These are phyloP conservation scores for Rhodotorula graminis DNA, from an alignment of 768 basidiomycete species.

Conservation along the genomic window DNA sequence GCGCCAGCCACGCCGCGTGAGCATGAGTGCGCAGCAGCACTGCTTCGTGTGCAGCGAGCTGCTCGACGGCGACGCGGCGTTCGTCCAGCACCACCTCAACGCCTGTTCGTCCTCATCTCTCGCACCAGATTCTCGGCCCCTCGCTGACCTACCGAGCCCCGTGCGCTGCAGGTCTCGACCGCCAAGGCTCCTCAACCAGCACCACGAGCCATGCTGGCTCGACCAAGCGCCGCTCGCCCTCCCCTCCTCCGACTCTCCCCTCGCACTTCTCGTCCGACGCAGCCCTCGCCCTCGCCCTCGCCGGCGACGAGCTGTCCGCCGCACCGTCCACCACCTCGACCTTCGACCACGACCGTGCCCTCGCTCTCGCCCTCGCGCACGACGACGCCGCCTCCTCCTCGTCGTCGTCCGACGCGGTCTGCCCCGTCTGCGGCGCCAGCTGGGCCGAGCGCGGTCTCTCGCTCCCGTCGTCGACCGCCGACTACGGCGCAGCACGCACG, in stretches of 20 bases:
- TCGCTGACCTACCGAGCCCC: neutral
- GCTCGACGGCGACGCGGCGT: conserved; percentile 17
- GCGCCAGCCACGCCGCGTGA: too few relatives aligned
- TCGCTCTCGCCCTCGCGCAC: conserved; percentile 1
- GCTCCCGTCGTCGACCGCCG: neutral
- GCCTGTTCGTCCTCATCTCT: conserved; percentile 4
- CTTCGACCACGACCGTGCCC: neutral
- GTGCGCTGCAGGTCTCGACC: conserved; percentile 11
- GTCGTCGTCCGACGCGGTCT: neutral
- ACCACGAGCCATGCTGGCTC: neutral
- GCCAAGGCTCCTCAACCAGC: neutral
- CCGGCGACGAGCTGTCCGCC: neutral
- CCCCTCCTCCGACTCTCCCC: neutral
- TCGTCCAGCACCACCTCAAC: conserved; percentile 24
- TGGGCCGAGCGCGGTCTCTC: neutral
- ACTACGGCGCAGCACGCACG: neutral
- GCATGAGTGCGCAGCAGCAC: neutral
- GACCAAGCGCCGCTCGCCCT: neutral
- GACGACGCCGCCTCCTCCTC: neutral
- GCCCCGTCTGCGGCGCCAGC: conserved; percentile 18
- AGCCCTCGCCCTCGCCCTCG: neutral
- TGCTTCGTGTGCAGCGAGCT: conserved; percentile 15
- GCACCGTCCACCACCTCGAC: neutral
- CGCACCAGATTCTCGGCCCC: too few relatives aligned
- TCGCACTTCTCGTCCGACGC: neutral